Conservation (phyloP, 805 yeast species). For the Starmerella riodocensis region DNA sequence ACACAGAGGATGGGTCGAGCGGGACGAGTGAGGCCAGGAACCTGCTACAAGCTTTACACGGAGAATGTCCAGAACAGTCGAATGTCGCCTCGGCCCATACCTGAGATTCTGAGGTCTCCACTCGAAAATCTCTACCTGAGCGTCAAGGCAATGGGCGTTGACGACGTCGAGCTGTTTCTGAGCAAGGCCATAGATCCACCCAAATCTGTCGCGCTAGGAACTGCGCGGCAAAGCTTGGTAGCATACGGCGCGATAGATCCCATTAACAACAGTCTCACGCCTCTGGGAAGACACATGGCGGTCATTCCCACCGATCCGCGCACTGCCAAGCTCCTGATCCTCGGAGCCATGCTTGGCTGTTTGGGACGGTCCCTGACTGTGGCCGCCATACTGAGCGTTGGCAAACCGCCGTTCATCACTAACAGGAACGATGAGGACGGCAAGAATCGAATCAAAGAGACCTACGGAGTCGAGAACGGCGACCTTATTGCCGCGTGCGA, state of each 20-base stretch:
- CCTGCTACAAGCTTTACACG: slow-evolving; percentile 70
- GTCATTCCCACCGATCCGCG: slow-evolving; percentile 72
- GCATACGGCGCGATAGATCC: slow-evolving; percentile 61
- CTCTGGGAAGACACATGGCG: slow-evolving; percentile 68
- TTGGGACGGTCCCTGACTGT: slow-evolving; percentile 62
- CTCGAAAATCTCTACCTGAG: slow-evolving; percentile 69
- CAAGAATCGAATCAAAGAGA: slow-evolving; percentile 14
- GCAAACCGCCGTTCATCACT: slow-evolving; percentile 60
- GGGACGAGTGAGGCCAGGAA: slow-evolving; percentile 83
- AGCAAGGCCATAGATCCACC: slow-evolving; percentile 77
- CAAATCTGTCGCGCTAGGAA: slow-evolving; percentile 35
- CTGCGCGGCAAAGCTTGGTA: slow-evolving; percentile 40
- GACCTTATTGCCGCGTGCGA: slow-evolving; percentile 58
- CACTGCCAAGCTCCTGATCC: slow-evolving; percentile 68
- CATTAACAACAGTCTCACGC: slow-evolving; percentile 41
- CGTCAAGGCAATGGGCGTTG: slow-evolving; percentile 80
- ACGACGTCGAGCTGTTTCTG: slow-evolving; percentile 56
- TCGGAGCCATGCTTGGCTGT: slow-evolving; percentile 74
- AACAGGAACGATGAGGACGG: slow-evolving; percentile 41
- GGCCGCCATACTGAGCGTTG: slow-evolving; percentile 55
- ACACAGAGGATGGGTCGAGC: slow-evolving; percentile 93
- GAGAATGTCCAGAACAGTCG: slow-evolving; percentile 38
- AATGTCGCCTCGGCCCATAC: slow-evolving; percentile 65
- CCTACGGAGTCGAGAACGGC: slow-evolving; percentile 40
- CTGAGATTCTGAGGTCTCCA: slow-evolving; percentile 77